Percentiles rank a stretch among this genome's conserved stretches.
These are phyloP conservation scores for Thelonectria blattea DNA, from an alignment of 2,329 filamentous ascomycete genomes.

Conservation along the genomic window DNA sequence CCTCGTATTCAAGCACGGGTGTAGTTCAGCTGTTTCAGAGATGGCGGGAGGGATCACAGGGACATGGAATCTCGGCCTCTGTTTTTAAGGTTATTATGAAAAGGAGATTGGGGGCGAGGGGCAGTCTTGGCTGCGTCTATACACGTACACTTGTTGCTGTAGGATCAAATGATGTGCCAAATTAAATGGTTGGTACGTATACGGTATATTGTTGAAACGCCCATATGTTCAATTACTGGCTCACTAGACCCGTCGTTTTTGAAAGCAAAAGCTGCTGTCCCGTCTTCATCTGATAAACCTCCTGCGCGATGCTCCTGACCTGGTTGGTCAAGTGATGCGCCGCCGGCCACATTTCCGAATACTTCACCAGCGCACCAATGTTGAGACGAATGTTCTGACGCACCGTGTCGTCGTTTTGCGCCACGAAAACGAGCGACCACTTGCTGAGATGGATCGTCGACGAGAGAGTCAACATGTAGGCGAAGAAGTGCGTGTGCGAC, in stretches of 20 bases:
- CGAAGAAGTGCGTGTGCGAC: slow-evolving; percentile 83
- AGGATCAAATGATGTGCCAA: neutral
- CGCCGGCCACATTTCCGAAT: slow-evolving; percentile 74
- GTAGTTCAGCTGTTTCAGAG: neutral
- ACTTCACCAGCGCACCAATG: slow-evolving; percentile 73
- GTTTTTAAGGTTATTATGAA: too few species aligned
- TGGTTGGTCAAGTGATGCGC: slow-evolving; percentile 72
- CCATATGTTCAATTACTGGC: too few species aligned
- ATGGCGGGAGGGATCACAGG: neutral
- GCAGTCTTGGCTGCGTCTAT: too few species aligned
- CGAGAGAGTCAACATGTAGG: slow-evolving; percentile 77
- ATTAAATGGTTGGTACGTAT: too few species aligned
- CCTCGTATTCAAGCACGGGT: neutral
- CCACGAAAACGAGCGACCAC: slow-evolving; percentile 70
- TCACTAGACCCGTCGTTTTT: neutral
- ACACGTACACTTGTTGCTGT: too few species aligned
- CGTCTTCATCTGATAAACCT: slow-evolving; percentile 68
- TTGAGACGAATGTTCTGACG: slow-evolving; percentile 80
- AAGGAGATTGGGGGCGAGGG: too few species aligned
- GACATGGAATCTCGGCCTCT: too few species aligned
- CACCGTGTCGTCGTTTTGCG: slow-evolving; percentile 67
- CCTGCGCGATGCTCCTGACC: slow-evolving; percentile 77
- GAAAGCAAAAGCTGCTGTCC: slow-evolving; percentile 43
- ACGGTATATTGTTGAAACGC: too few species aligned
- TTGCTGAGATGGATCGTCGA: slow-evolving; percentile 82